A percentile compares a stretch with the other conserved stretches of the same genome.
Evolutionary conservation across 306 rosid genomes (phyloP).

Genomic region (Quercus rubra): DNA sequence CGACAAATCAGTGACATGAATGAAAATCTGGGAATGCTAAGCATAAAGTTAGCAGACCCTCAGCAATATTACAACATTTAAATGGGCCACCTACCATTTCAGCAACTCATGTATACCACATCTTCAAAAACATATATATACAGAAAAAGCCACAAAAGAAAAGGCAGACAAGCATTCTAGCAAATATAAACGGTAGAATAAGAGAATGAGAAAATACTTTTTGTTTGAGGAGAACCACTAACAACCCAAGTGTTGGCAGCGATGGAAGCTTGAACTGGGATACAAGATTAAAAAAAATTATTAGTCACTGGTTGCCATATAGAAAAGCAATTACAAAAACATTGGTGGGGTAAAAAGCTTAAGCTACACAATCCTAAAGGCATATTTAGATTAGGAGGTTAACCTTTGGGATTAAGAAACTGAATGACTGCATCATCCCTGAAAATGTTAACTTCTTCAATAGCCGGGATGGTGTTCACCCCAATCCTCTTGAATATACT

Average conservation of each 20-base stretch:
- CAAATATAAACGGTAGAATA: not conserved
- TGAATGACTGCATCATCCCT: conserved; percentile 7
- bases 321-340: not conserved
- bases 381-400: not conserved
- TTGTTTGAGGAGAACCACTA: conserved; percentile 93
- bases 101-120: not conserved
- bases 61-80: not conserved
- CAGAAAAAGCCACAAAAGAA: not conserved
- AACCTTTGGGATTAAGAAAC: conserved; percentile 13
- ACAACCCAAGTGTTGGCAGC: conserved; percentile 99
- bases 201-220: conserved; percentile 46
- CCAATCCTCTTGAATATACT: conserved; percentile 7
- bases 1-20: not conserved
- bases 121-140: not conserved
- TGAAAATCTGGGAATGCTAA: not conserved
- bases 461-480: not conserved
- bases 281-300: not conserved
- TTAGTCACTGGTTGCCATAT: not conserved
- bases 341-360: not conserved
- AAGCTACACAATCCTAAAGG: not conserved
- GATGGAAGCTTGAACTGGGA: conserved; percentile 95
- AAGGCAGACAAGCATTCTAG: too few relatives aligned
- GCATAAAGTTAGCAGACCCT: not conserved
- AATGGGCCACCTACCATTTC: not conserved
- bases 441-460: conserved; percentile 8